Evolutionary conservation across 139 green algal species (phyloP).

Genomic region (Pseudopediastrum boryanum): DNA sequence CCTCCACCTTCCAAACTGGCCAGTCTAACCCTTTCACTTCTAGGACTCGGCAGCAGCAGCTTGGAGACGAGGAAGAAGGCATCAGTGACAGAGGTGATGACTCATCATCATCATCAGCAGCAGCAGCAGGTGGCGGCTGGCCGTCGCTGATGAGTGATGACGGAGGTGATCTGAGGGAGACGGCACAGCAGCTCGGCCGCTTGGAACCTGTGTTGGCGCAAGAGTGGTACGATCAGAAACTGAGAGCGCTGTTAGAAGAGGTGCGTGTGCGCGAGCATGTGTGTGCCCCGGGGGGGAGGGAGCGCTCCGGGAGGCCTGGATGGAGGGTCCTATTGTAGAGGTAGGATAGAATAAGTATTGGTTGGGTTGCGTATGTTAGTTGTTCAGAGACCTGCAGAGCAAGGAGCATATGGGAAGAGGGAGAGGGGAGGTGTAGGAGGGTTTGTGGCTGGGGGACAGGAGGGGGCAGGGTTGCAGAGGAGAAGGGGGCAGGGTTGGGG

Average conservation of each 20-base stretch:
- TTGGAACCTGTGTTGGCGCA: constrained; percentile 28
- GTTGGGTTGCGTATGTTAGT: no score
- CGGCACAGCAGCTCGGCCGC: constrained; percentile 26
- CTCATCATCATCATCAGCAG: constrained; percentile 24
- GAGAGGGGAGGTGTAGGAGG: no score
- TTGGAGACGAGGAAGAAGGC: background rate
- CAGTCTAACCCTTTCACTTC: background rate
- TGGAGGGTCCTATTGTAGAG: no score
- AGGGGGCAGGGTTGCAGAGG: no score
- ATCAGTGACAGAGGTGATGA: background rate
- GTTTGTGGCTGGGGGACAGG: no score
- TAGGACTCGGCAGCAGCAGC: background rate
- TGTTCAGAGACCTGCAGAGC: no score
- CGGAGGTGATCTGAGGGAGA: background rate
- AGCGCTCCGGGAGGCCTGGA: no score
- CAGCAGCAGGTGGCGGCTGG: constrained; percentile 1
- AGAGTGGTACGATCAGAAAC: constrained; percentile 27
- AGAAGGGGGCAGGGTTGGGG: no score
- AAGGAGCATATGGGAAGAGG: no score
- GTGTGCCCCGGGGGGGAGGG: no score
- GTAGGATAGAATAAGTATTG: no score
- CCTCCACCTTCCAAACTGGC: background rate
- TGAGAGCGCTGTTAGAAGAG: background rate
- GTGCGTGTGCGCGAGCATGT: background rate
- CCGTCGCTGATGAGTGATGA: background rate